Base-by-base conservation (phyloP, 1,284 basidiomycete genomes). In the Caloboletus firmus region DNA sequence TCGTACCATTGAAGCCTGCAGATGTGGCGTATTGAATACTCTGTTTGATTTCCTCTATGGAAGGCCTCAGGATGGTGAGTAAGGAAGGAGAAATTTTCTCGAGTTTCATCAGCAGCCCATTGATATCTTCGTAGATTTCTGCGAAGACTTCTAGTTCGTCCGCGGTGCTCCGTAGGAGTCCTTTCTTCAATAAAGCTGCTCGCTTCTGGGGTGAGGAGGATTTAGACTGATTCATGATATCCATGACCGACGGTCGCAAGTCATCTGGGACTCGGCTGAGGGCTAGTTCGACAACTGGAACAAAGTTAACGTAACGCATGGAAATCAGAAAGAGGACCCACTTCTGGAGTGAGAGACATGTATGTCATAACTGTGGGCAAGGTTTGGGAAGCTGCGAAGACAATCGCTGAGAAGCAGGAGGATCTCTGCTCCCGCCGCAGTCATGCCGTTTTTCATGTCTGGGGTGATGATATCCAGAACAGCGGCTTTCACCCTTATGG, bases 401-500 rank as follows among this genome's bases (percentile, higher is more conserved):
- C 81, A 82, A 55, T 85, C 79, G 58, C 82, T 82, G 11, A 83
- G 79, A 13, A 92, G 76, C 2, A 85, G 75, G 49, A 92, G 80
- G 2, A 85, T 74, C 66, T 92, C 89, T 15, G 85, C 87, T 13
- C 79, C 80, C 17, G 88, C 82, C 4, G 84, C 87, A 26, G 79
- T 68, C 7, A 82, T 80, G 5, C 87, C 86, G 37, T 71, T 77
- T 40, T 73, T 73, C 24, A 85, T 63, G 66, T 91, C 89, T 0
- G 84, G 82, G 5, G 87, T 87, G 53, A 92, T 88, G 49, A 92
- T 89, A 66, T 92, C 89, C 57, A 91, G 85, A 10, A 89, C 78
- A 0, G 89, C 89, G 2, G 85, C 85, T 62, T 89, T 90, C 50
- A 79, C 76, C 36, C 79, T 75, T 57, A 80, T 81, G 0, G 89